Evolutionary conservation across 2,329 filamentous ascomycete species (phyloP).

Genomic region (Fusarium xyrophilum): DNA sequence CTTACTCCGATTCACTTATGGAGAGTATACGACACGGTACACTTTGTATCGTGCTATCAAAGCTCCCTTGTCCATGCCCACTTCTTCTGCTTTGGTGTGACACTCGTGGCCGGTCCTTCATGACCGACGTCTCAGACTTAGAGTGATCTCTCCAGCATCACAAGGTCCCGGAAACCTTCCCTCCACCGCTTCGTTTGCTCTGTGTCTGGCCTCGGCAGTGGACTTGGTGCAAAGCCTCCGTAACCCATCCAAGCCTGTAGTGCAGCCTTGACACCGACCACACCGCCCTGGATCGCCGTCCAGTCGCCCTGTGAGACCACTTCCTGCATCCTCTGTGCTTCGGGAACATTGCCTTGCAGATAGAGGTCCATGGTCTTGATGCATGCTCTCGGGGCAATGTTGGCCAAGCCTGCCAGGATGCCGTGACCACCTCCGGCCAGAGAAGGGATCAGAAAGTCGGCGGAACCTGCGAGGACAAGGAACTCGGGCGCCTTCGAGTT

Average conservation of each 20-base stretch:
- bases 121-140: conserved; percentile 35
- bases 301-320: conserved; percentile 73
- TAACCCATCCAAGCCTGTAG: conserved; percentile 73
- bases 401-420: conserved; percentile 74
- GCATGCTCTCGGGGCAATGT: conserved; percentile 73
- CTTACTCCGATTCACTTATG: background rate
- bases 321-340: conserved; percentile 70
- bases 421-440: conserved; percentile 73
- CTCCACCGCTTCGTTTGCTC: conserved; percentile 61
- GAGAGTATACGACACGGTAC: background rate
- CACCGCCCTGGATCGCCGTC: conserved; percentile 74
- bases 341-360: conserved; percentile 60
- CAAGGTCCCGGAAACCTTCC: conserved; percentile 61
- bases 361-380: conserved; percentile 67
- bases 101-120: conserved; percentile 9
- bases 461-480: conserved; percentile 74
- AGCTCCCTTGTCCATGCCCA: conserved; percentile 9
- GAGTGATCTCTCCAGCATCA: conserved; percentile 59
- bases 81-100: conserved; percentile 15
- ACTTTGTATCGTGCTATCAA: background rate
- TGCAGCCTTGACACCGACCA: conserved; percentile 74
- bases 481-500: conserved; percentile 53
- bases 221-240: conserved; percentile 57
- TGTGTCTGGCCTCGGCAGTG: conserved; percentile 52
- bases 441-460: conserved; percentile 75